Evolutionary conservation across 2,329 filamentous ascomycete genomes (phyloP), one percentile per base, ranked within the genome.

Genomic region (Eurotiales sp.): DNA sequence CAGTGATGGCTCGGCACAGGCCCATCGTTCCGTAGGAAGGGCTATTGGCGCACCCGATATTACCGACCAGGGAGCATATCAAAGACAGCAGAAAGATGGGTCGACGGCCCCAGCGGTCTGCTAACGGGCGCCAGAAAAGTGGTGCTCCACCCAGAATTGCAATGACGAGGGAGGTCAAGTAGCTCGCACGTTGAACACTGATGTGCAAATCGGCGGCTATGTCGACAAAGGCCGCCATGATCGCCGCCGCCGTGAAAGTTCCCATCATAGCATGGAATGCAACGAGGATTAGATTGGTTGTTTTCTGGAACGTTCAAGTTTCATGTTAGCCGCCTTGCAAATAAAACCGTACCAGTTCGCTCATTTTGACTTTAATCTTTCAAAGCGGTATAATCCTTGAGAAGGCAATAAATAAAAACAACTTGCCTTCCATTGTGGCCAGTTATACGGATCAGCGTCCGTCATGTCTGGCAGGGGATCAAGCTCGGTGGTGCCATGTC

Each of bases 241-340:
- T 81, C 4, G 73, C 66, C 0, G 78, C 72, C 0, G 80, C 77
- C 1, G 72, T 78, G 57, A 82, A 82, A 1, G 77, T 79, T 30
- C 73, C 72, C 77, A 82, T 82, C 64, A 76, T 76, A 21, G 78
- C 77, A 52, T 83, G 77, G 58, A 80, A 79, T 0, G 78, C 76
- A n/a, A 83, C 78, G 10, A 82, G 71, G 12, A 73, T 51, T 1
- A 83, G 64, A 52, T 82, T 81, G 50, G 67, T 52, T 1, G 69
- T 61, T 73, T 81, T 82, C 76, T 80, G 53, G 3, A 11, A n/a
- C 8, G 10, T 4, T 7, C 8, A n/a, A 25, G 17, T 12, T 19
- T 27, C 7, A 25, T 32, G 10, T 29, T 17, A 25, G 12, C 23
- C 10, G 23, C 3, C 25, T 6, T 27, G 5, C 10, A n/a, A n/a